A percentile compares a stretch with the other conserved stretches of the same genome.
phyloP scores from a whole-genome alignment of 495 filamentous ascomycete species.

The Staphylotrichum tortipilum region DNA sequence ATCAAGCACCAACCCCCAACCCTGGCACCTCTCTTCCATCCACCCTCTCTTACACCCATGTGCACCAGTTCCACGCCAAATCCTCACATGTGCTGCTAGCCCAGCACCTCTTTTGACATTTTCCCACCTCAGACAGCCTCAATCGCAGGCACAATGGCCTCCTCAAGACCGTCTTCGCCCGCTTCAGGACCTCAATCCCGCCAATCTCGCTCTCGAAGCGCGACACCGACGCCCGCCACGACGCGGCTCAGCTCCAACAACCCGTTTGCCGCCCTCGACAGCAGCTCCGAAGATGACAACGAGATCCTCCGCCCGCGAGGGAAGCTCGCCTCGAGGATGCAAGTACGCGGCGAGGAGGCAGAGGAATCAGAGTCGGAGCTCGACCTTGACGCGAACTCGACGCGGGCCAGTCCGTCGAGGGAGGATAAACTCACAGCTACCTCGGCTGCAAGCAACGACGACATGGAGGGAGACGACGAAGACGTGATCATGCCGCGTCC shows the following conservation, averaged over 20 bases:
- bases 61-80: background rate
- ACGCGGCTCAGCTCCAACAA: slow-evolving; percentile 6
- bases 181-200: background rate
- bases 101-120: slow-evolving; percentile 2
- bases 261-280: slow-evolving; percentile 4
- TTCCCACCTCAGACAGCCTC: background rate
- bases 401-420: slow-evolving; percentile 8
- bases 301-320: slow-evolving; percentile 54
- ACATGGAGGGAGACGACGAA: slow-evolving; percentile 20
- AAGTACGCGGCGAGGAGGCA: slow-evolving; percentile 22
- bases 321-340: slow-evolving; percentile 62
- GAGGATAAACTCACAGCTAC: slow-evolving; percentile 14
- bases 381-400: slow-evolving; percentile 1
- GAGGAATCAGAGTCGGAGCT: slow-evolving; percentile 14
- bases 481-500: slow-evolving; percentile 22
- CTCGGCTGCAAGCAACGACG: background rate
- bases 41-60: background rate
- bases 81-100: background rate
- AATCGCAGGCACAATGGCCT: slow-evolving; percentile 34
- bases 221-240: slow-evolving; percentile 7
- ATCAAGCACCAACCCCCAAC: slow-evolving; percentile 3
- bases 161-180: slow-evolving; percentile 32
- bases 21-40: background rate
- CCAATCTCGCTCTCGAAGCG: slow-evolving; percentile 9
- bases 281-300: slow-evolving; percentile 26